Base-by-base conservation (phyloP, 345 rosid genomes). In the Hibiscus mutabilis region DNA sequence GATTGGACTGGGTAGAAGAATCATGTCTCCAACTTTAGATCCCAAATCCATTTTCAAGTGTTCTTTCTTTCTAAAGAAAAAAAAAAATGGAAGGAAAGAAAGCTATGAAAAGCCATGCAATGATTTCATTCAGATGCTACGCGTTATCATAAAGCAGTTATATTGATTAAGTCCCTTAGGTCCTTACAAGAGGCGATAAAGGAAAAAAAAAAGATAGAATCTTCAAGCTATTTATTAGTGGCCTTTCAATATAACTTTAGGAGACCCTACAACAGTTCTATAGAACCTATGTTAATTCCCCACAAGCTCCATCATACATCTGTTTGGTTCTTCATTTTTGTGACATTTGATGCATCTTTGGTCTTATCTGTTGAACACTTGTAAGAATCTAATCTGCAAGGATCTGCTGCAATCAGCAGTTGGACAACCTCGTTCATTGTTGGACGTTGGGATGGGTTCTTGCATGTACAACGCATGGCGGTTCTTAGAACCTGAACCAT, bases 341-440 rank as follows among this genome's bases (percentile, higher is more conserved):
- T 68, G 53, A 42, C 80, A 73, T 77, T 77, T 73, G 81, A 22
- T 56, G 64, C 64, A 68, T 89, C 92, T 80, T 84, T 87, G 82
- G 79, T 61, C 78, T 82, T 89, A 35, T 72, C 78, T 57, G 60
- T 9, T n/a, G 83, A 73, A 35, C 82, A 72, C 81, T 82, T 87
- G 85, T 74, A 66, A 49, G 81, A 78, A 60, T 77, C 83, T 57
- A 77, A 67, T 71, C 68, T 81, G 80, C 85, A 83, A 4, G 97
- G 96, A 60, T 87, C 83, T 51, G 91, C 93, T 55, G 86, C 89
- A 1, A 78, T 80, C 63, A 94, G 85, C 81, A 88, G 47, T 82
- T 79, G 95, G 73, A 91, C 96, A 6, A 94, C 98, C 82, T 91
- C 97, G 35, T 76, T 85, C 97, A 94, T 94, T 60, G 90, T 86